Evolutionary conservation across 2,329 filamentous ascomycete genomes (phyloP).

Genomic region (Periconia digitata): DNA sequence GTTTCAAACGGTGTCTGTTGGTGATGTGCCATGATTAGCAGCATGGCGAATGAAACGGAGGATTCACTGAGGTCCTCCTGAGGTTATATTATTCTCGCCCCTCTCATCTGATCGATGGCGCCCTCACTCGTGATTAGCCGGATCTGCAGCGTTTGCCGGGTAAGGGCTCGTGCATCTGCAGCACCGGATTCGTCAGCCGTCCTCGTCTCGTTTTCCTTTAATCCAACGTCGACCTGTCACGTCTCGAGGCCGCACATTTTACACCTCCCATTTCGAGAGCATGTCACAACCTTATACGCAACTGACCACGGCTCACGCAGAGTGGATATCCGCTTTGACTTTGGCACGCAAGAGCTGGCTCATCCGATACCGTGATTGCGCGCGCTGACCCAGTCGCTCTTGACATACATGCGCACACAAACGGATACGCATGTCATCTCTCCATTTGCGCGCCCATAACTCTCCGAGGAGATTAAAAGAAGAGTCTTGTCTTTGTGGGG

Average conservation of each 20-base stretch:
- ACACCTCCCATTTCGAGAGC: neutral
- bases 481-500: no score
- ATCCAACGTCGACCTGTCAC: constrained; percentile 10
- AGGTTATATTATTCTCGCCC: neutral
- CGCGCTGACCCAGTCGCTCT: neutral
- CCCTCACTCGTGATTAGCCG: constrained; percentile 19
- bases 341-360: neutral
- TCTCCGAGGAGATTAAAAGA: neutral
- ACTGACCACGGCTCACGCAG: neutral
- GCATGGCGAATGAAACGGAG: neutral
- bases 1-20: neutral
- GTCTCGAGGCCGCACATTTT: neutral
- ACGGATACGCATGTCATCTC: neutral
- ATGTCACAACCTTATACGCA: constrained; percentile 4
- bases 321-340: neutral
- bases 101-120: constrained; percentile 2
- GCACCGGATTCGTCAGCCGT: constrained; percentile 20
- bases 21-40: neutral
- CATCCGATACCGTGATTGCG: neutral
- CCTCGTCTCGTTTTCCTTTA: constrained; percentile 17
- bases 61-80: neutral
- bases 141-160: constrained; percentile 5
- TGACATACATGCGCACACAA: neutral
- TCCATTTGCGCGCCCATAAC: neutral
- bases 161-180: constrained; percentile 14